Base-by-base conservation (phyloP, 2,329 filamentous ascomycete genomes). In the Aspergillus niger region DNA sequence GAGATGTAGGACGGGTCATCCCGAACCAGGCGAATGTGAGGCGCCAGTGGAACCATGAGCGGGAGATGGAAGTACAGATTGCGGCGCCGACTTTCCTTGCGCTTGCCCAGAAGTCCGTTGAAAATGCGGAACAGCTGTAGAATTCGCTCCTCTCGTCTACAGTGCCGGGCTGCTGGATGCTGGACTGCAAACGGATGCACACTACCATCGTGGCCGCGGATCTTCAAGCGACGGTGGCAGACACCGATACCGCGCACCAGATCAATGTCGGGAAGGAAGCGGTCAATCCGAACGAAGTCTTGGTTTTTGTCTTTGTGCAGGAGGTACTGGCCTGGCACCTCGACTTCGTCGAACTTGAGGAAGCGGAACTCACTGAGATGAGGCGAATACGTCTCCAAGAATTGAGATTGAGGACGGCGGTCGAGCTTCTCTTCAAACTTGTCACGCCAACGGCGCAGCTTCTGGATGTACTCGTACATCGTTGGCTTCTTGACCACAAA, bases 251-350 rank as follows among this genome's bases (percentile, higher is more conserved):
- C 91, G 58, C 95, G 89, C 44, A 99, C 91, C 55, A 98, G 84
- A 69, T 99, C 94, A 20, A 99, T 92, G 66, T 95, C 91, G 8
- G 96, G 93, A 69, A 99, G 79, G 85, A 99, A 99, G 24, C 94
- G 90, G 75, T 99, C 96, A 66, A 99, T 98, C 49, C 93, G 90
- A 66, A 99, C 89, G 74, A 99, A 99, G 75, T 99, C 95, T 70
- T 96, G 92, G 76, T 99, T 99, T 85, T 98, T 99, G 71, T 99
- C 96, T 76, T 95, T 96, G 79, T 97, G 95, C 73, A 96, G 89
- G 64, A 97, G 81, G 76, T 99, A 99, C 74, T 99, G 95, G 0
- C 95, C 95, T 3, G 96, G 96, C 38, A 99, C 88, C 77, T 99
- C 95, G 11, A 99, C 94, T 70, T 99, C 96, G 72, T 99, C 95